phyloP scores from a whole-genome alignment of 2,329 filamentous ascomycete genomes.

The Fusarium beomiforme region DNA sequence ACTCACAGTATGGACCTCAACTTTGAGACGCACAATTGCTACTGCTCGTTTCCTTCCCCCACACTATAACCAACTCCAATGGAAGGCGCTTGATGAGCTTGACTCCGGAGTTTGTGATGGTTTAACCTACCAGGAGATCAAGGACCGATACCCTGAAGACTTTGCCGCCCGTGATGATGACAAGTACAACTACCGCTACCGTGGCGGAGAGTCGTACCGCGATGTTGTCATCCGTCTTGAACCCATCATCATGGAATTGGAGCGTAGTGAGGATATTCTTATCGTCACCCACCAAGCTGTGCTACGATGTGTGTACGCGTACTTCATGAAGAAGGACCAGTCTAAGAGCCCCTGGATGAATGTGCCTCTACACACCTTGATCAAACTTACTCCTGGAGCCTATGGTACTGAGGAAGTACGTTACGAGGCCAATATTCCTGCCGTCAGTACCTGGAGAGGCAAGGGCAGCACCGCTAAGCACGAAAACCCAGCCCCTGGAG shows the following conservation, averaged over 20 bases:
- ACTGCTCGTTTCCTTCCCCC: conserved; percentile 84
- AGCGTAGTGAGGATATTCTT: conserved; percentile 94
- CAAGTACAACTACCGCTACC: conserved; percentile 99
- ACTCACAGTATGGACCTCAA: conserved; percentile 71
- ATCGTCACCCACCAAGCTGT: conserved; percentile 99
- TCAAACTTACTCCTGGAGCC: conserved; percentile 93
- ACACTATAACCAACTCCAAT: conserved; percentile 93
- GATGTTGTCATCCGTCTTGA: conserved; percentile 98
- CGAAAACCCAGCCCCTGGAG: conserved; percentile 66
- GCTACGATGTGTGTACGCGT: conserved; percentile 95
- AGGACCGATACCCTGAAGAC: conserved; percentile 89
- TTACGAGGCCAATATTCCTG: conserved; percentile 90
- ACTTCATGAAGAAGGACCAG: conserved; percentile 98
- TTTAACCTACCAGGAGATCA: conserved; percentile 95
- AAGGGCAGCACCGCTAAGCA: conserved; percentile 95
- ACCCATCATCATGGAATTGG: conserved; percentile 99
- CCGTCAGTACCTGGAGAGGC: conserved; percentile 94
- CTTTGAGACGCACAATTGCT: conserved; percentile 84
- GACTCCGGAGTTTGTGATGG: conserved; percentile 97
- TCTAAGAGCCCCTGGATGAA: conserved; percentile 98
- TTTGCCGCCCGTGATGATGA: conserved; percentile 96
- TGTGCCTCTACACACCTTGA: conserved; percentile 93
- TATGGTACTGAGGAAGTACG: conserved; percentile 93
- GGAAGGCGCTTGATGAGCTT: conserved; percentile 98
- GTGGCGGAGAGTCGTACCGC: conserved; percentile 93